Conservation (phyloP, 78 protist genomes). For the Speleostelium caveatum region DNA sequence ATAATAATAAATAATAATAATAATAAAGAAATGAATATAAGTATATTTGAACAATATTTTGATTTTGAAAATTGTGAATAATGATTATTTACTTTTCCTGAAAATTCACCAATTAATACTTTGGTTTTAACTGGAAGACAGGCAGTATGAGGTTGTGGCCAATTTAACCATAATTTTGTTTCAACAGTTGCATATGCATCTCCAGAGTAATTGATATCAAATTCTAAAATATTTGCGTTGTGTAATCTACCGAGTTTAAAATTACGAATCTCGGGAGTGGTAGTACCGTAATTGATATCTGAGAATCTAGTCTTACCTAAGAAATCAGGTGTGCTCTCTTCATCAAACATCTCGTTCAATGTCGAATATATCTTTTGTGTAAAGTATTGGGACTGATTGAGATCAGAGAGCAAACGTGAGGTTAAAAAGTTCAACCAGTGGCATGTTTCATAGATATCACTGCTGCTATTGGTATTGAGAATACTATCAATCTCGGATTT, state of each 20-base stretch:
- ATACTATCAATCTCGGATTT: too few species aligned
- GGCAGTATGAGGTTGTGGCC: slow-evolving; percentile 75
- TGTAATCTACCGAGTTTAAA: slow-evolving; percentile 37
- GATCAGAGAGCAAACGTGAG: slow-evolving; percentile 28
- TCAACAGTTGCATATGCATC: slow-evolving; percentile 63
- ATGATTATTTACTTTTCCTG: slow-evolving; percentile 38
- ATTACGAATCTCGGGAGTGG: slow-evolving; percentile 74
- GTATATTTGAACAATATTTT: neutral
- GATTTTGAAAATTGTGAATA: neutral
- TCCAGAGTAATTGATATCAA: slow-evolving; percentile 67
- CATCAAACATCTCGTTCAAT: slow-evolving; percentile 45
- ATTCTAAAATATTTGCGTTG: slow-evolving; percentile 61
- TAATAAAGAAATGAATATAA: too few species aligned
- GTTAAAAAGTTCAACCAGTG: slow-evolving; percentile 70
- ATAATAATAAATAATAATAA: too few species aligned
- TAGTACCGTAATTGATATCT: slow-evolving; percentile 52
- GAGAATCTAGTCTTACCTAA: slow-evolving; percentile 60
- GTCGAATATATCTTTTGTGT: slow-evolving; percentile 19
- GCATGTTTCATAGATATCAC: slow-evolving; percentile 73
- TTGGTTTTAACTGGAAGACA: slow-evolving; percentile 75
- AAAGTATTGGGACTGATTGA: slow-evolving; percentile 57
- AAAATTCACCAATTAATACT: slow-evolving; percentile 43
- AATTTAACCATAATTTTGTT: slow-evolving; percentile 61
- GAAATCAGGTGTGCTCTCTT: slow-evolving; percentile 58
- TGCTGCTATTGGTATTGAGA: too few species aligned